A percentile compares a stretch with the other conserved stretches of the same genome.
These are phyloP conservation scores for Alloascoidea hylecoeti DNA, from an alignment of 805 yeast genomes.

Conservation along the genomic window DNA sequence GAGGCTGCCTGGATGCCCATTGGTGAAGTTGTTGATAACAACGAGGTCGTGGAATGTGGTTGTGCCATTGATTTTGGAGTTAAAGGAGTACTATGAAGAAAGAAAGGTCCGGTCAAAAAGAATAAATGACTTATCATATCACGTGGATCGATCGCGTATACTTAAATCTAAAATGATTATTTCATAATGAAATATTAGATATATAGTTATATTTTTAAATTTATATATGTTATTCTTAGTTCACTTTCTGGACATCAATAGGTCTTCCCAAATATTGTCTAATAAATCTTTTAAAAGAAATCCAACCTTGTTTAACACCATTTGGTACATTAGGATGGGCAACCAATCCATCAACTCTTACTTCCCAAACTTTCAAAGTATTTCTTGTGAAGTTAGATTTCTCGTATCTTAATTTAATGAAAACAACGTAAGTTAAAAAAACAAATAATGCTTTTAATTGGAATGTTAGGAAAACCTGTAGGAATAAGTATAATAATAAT, in stretches of 20 bases:
- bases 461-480: conserved; percentile 10
- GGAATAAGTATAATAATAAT: conserved; percentile 21
- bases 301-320: conserved; percentile 33
- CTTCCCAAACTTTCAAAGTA: conserved; percentile 56
- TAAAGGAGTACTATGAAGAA: too few species aligned
- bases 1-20: conserved; percentile 82
- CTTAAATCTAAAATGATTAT: too few species aligned
- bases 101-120: too few species aligned
- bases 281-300: conserved; percentile 22
- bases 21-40: conserved; percentile 68
- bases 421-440: conserved; percentile 34
- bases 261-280: conserved; percentile 5
- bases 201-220: too few species aligned
- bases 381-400: conserved; percentile 59
- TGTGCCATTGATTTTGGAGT: too few species aligned
- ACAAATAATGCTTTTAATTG: conserved; percentile 36
- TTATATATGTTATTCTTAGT: too few species aligned
- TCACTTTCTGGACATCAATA: too few species aligned
- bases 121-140: too few species aligned
- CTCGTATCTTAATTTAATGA: conserved; percentile 69
- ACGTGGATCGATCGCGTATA: too few species aligned
- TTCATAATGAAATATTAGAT: too few species aligned
- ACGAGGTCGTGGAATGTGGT: too few species aligned
- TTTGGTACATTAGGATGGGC: conserved; percentile 42
- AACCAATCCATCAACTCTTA: conserved; percentile 43